Evolutionary conservation across 164 flowering plant species (phyloP).

Genomic region (Macadamia integrifolia): DNA sequence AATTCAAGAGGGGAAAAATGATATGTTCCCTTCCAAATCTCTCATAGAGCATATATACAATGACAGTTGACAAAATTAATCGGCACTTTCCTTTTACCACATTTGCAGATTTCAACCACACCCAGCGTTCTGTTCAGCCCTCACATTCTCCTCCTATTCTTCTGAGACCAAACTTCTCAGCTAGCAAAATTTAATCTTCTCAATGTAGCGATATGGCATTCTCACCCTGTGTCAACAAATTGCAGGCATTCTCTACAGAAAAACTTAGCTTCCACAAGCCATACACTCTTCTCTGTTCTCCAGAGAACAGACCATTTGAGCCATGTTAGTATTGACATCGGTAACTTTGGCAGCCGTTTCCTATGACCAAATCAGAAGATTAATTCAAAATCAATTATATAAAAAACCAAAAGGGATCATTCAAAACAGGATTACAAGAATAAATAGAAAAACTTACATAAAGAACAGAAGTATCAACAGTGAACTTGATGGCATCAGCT

Average conservation of each 20-base stretch:
- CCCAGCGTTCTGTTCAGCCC: no score
- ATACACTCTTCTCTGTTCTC: constrained; percentile 86
- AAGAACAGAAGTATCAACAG: constrained; percentile 44
- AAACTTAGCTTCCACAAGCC: constrained; percentile 78
- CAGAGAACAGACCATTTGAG: constrained; percentile 83
- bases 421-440: not conserved
- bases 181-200: not conserved
- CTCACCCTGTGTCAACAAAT: not conserved
- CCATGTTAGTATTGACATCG: constrained; percentile 59
- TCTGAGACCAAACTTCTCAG: not conserved
- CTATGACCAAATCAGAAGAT: constrained; percentile 22
- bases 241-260: not conserved
- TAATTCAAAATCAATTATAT: not conserved
- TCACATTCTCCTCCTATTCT: not conserved
- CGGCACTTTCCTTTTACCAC: no score
- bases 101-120: no score
- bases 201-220: not conserved
- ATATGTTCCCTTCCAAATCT: no score
- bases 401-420: not conserved
- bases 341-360: constrained; percentile 30
- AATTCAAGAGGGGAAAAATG: no score
- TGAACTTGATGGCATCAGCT: constrained; percentile 79
- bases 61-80: no score
- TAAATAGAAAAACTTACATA: not conserved
- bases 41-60: no score